A percentile compares a stretch with the other conserved stretches of the same genome.
These are phyloP conservation scores for Turnera subulata DNA, from an alignment of 345 rosid species.

Conservation along the genomic window DNA sequence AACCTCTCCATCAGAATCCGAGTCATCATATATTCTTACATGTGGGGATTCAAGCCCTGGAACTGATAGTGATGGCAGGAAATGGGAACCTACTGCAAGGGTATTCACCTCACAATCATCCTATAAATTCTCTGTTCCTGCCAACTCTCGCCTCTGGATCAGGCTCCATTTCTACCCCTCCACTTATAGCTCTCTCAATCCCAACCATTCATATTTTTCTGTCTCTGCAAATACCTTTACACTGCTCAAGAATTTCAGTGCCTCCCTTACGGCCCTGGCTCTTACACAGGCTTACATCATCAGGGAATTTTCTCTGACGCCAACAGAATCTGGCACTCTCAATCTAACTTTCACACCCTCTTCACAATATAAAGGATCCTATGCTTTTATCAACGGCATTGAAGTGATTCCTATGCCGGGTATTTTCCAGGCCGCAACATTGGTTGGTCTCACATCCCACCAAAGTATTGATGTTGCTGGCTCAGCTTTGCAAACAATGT, in stretches of 20 bases:
- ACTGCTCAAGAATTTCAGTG: slow-evolving; percentile 29
- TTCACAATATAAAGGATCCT: not conserved
- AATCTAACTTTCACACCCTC: slow-evolving; percentile 24
- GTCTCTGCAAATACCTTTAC: slow-evolving; percentile 16
- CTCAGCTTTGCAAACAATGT: slow-evolving; percentile 21
- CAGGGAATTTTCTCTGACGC: slow-evolving; percentile 16
- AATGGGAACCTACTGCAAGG: slow-evolving; percentile 26
- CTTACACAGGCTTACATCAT: slow-evolving; percentile 24
- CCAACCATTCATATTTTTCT: slow-evolving; percentile 16
- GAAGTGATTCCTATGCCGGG: slow-evolving; percentile 28
- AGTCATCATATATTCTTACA: slow-evolving; percentile 16
- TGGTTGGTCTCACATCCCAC: slow-evolving; percentile 20
- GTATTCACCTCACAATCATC: slow-evolving; percentile 16
- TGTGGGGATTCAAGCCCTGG: slow-evolving; percentile 18
- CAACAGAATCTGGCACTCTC: slow-evolving; percentile 10
- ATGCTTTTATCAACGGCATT: slow-evolving; percentile 26
- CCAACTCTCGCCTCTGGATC: slow-evolving; percentile 17
- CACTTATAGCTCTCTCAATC: slow-evolving; percentile 19
- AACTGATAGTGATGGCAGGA: slow-evolving; percentile 20
- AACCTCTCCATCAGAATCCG: slow-evolving; percentile 8
- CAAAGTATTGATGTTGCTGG: slow-evolving; percentile 9
- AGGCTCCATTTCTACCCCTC: slow-evolving; percentile 27
- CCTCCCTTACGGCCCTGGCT: slow-evolving; percentile 20
- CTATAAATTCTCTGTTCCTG: slow-evolving; percentile 18
- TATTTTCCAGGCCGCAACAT: slow-evolving; percentile 6